Base-by-base conservation (phyloP, 2,329 filamentous ascomycete genomes). In the Dactylellina leptospora region DNA sequence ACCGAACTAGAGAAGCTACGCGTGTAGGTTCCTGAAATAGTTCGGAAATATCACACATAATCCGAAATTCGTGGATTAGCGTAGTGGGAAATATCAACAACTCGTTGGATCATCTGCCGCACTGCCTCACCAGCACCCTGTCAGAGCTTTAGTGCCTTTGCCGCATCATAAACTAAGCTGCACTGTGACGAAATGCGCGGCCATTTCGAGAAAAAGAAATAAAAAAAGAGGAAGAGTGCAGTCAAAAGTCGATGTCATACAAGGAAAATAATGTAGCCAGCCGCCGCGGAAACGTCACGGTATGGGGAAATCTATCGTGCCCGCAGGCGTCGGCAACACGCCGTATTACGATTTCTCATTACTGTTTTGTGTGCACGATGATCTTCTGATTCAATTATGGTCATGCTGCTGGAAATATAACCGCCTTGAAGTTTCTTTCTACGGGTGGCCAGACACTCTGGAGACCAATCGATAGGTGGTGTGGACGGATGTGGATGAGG, bases 371-470 rank as follows among this genome's bases (percentile, higher is more conserved):
- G 48, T 18, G 64, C 16, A 47, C 23, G 54, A 50, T 58, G 61
- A 66, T 66, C 61, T 55, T 66, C 61, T 66, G 61, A 66, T 66
- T 48, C 61, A 66, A n/a, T 40, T 36, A 28, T 6, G 33, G 51
- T 55, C 51, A 55, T 42, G 48, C 25, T 38, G 40, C 42, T 66
- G 50, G 47, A 66, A 64, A 40, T 23, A 66, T 66, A 66, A 51
- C 61, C 42, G 61, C 61, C 44, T 51, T 36, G 33, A 22, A 20
- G 16, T 22, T 38, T 33, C n/a, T n/a, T n/a, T n/a, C n/a, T n/a
- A n/a, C n/a, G 16, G 50, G 60, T 64, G 60, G 60, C 60, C 60
- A 64, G 50, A 54, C 44, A 25, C 60, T 33, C n/a, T 28, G 20
- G 22, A 64, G 25, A 30, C 60, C 51, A 56, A 64, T 63, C 27